Base-by-base conservation (phyloP, 2,329 filamentous ascomycete genomes). In the Laburnicola sp. region DNA sequence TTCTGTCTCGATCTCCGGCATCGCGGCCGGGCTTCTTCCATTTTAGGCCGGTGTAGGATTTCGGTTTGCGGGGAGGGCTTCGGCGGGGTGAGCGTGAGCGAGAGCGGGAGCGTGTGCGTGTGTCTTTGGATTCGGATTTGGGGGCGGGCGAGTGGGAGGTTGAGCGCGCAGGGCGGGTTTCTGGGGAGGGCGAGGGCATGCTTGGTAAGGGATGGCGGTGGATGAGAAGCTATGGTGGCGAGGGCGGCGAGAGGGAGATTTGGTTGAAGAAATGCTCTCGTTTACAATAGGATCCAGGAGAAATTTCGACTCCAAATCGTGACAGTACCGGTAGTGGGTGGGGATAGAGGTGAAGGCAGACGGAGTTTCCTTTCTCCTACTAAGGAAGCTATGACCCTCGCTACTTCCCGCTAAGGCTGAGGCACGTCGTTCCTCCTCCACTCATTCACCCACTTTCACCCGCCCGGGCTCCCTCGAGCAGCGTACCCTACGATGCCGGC, bases 21-120 rank as follows among this genome's bases (percentile, higher is more conserved):
- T 59, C 54, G 22, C 53, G 52, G 23, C 60, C 62, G 39, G 62
- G 56, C 50, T 70, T 81, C 60, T 86, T 86, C 76, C 80, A 85
- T 58, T 78, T 79, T 59, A 86, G 83, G 7, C 82, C 81, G 3
- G 80, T 78, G 50, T 73, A 75, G 57, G 67, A 76, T 71, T 69
- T 71, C 28, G 64, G 59, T 48, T 58, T 64, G 56, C 59, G 60
- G 7, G 60, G 50, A 11, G 45, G 56, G 50, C 65, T 66, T 39
- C 62, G 61, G 47, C 66, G 52, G 9, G 45, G 58, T 1, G 65
- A 45, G 43, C 42, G 66, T 0, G 65, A 66, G 50, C 63, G 68
- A 1, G 68, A 68, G 44, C 67, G 60, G 10, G 60, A 66, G 35
- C 73, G 63, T 2, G 57, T 37, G 38, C 56, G 57, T 8, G 62